A percentile compares a stretch with the other conserved stretches of the same genome.
phyloP scores from a whole-genome alignment of 176 grass and related monocot genomes.

The Cocos nucifera region DNA sequence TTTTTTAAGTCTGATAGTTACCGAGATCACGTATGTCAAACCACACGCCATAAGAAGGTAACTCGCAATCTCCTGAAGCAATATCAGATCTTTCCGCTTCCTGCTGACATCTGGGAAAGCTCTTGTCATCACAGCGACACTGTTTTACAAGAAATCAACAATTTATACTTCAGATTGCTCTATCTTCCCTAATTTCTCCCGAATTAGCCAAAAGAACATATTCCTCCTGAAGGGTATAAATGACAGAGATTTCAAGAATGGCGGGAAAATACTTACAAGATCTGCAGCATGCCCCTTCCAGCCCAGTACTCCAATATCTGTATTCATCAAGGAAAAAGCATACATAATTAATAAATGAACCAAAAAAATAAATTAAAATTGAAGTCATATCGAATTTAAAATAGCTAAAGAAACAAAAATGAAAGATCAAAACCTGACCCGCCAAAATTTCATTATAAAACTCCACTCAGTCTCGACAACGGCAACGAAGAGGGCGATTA shows the following conservation, averaged over 20 bases:
- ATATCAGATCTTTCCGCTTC: slow-evolving; percentile 41
- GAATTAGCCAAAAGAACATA: no score
- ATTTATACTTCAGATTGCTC: background rate
- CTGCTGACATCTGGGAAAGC: slow-evolving; percentile 42
- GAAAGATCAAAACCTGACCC: slow-evolving; percentile 25
- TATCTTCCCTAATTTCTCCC: no score
- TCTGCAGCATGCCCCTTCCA: slow-evolving; percentile 83
- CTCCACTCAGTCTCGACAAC: slow-evolving; percentile 81
- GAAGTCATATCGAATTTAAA: background rate
- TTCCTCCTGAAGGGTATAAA: no score
- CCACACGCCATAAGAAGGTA: slow-evolving; percentile 89
- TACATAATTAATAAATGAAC: background rate
- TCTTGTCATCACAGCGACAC: slow-evolving; percentile 95
- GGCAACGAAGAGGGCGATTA: slow-evolving; percentile 60
- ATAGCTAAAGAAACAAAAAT: background rate
- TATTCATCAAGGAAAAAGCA: background rate
- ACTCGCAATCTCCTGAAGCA: slow-evolving; percentile 83
- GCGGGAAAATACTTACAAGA: slow-evolving; percentile 56
- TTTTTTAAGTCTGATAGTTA: slow-evolving; percentile 18
- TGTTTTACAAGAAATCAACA: slow-evolving; percentile 21
- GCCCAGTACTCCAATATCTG: slow-evolving; percentile 82
- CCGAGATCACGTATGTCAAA: slow-evolving; percentile 63
- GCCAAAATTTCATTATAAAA: slow-evolving; percentile 50
- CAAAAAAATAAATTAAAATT: no score
- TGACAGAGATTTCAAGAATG: no score